A percentile compares a stretch with the other conserved stretches of the same genome.
Evolutionary conservation across 257 asterid species (phyloP).

Genomic region (Scutellaria minor): DNA sequence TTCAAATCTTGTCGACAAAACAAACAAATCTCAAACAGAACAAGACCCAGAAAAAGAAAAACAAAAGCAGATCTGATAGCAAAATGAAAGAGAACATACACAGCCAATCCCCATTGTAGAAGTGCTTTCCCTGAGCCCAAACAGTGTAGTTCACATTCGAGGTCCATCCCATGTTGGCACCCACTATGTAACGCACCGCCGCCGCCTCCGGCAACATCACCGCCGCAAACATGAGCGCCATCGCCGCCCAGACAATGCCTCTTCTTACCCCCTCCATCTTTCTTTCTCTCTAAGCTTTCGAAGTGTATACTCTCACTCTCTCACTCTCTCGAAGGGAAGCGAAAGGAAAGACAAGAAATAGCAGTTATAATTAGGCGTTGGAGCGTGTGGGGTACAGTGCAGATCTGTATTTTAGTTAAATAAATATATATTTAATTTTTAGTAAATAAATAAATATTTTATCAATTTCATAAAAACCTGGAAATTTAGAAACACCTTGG

Average conservation of each 20-base stretch:
- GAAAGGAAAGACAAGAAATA: slow-evolving; percentile 11
- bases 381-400: slow-evolving; percentile 41
- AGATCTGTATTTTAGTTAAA: slow-evolving; percentile 26
- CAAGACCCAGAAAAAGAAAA: not conserved
- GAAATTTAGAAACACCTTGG: not conserved
- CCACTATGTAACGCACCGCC: slow-evolving; percentile 60
- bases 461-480: too few species aligned
- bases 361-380: slow-evolving; percentile 27
- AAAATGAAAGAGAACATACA: slow-evolving; percentile 48
- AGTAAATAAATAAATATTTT: too few species aligned
- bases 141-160: slow-evolving; percentile 54
- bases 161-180: slow-evolving; percentile 56
- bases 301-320: not conserved
- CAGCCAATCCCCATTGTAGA: slow-evolving; percentile 76
- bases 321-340: slow-evolving; percentile 25
- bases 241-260: slow-evolving; percentile 43
- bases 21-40: too few species aligned
- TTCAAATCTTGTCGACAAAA: not conserved
- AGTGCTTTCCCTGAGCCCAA: slow-evolving; percentile 62
- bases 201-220: slow-evolving; percentile 57
- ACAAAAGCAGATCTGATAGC: slow-evolving; percentile 44
- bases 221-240: slow-evolving; percentile 48
- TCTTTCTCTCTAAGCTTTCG: not conserved
- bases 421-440: too few species aligned
- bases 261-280: slow-evolving; percentile 40